Base-by-base conservation (phyloP, 2,329 filamentous ascomycete species). In the Thielaviopsis cerberus region DNA sequence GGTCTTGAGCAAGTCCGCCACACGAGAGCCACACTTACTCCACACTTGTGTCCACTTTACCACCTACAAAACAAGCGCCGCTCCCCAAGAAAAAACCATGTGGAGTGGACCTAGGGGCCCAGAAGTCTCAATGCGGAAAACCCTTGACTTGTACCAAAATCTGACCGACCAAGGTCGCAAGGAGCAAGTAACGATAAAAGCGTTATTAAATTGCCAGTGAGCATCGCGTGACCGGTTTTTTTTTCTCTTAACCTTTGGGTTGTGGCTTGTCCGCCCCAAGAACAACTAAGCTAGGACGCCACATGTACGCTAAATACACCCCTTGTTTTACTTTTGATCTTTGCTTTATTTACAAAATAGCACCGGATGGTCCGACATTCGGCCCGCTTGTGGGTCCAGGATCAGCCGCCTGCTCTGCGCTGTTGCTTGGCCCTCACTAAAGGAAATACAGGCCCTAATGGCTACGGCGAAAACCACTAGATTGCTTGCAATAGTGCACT, bases 291-390 rank as follows among this genome's bases (percentile, higher is more conserved):
- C n/a, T n/a, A n/a, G n/a, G n/a, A 53, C 25, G 23, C 50, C 15
- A 52, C 50, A 20, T 20, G 17, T 52, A 23, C 34, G 10, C 34
- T 41, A 41, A n/a, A 41, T 10, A 4, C 34, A 41, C 34, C 4
- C 34, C 34, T 17, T 2, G 15, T 41, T n/a, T n/a, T n/a, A 17
- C 10, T 37, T 13, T 41, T 17, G 2, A 17, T n/a, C n/a, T 41
- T 17, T 17, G 34, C 26, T 53, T 24, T 17, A 10, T 10, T 24
- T 53, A 53, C 24, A 24, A 25, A 60, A 57, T 57, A 60, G 41
- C 58, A 57, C 55, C 58, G 54, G 58, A 54, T 57, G 54, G 51
- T 30, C 58, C 58, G 58, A 60, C 37, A 60, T 60, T 60, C 58
- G 58, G 55, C 55, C 58, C 55, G 54, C 58, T 59, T 59, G 57